Evolutionary conservation across 352 stramenopile species (phyloP).

Genomic region (Thraustotheca clavata): DNA sequence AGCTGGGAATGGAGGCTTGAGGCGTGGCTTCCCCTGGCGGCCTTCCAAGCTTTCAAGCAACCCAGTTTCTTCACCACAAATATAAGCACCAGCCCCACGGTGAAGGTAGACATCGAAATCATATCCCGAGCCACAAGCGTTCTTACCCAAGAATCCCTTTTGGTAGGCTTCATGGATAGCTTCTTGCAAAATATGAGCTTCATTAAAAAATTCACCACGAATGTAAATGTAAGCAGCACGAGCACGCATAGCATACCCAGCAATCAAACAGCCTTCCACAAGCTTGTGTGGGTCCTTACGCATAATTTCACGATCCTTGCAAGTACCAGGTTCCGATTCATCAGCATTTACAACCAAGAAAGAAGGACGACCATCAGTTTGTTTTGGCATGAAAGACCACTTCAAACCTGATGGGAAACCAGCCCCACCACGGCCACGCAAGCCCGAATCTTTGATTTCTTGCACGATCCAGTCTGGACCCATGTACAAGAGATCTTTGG

Average conservation of each 20-base stretch:
- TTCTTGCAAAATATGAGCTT: slow-evolving; percentile 96
- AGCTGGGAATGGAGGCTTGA: slow-evolving; percentile 99
- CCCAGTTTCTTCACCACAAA: slow-evolving; percentile 99
- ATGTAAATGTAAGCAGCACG: slow-evolving; percentile 99
- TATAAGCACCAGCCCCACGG: slow-evolving; percentile 98
- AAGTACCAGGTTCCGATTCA: slow-evolving; percentile 98
- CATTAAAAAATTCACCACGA: slow-evolving; percentile 99
- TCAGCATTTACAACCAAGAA: slow-evolving; percentile 99
- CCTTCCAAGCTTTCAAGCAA: slow-evolving; percentile 98
- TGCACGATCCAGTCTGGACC: slow-evolving; percentile 99
- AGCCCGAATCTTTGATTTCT: slow-evolving; percentile 98
- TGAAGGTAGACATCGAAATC: slow-evolving; percentile 99
- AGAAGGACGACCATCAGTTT: slow-evolving; percentile 95
- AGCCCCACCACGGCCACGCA: slow-evolving; percentile 95
- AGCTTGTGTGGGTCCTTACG: slow-evolving; percentile 99
- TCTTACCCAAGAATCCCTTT: slow-evolving; percentile 93
- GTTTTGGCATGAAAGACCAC: slow-evolving; percentile 99
- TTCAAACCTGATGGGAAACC: slow-evolving; percentile 99
- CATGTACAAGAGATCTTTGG: slow-evolving; percentile 97
- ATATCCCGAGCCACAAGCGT: slow-evolving; percentile 97
- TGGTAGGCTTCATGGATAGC: slow-evolving; percentile 99
- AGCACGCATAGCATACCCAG: slow-evolving; percentile 98
- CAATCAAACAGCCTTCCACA: slow-evolving; percentile 96
- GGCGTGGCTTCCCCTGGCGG: slow-evolving; percentile 94
- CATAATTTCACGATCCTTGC: slow-evolving; percentile 99